Base-by-base conservation (phyloP, 495 filamentous ascomycete species). In the Penicillium cinerascens region DNA sequence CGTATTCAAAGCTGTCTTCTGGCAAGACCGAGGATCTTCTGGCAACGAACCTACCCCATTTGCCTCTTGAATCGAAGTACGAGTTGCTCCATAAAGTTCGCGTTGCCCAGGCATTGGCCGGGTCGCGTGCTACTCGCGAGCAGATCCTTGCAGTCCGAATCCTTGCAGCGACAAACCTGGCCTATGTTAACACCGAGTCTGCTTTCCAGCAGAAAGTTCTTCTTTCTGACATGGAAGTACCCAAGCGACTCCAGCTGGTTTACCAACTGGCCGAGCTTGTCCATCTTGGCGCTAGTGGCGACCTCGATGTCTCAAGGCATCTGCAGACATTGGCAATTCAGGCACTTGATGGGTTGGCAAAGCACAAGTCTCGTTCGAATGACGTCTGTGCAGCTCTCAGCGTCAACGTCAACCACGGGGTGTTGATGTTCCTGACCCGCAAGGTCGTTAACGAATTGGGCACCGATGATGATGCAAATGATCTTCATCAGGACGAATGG, bases 231-330 rank as follows among this genome's bases (percentile, higher is more conserved):
- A 82, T 83, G 47, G 95, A 99, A 65, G 89, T 96, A 65, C 89
- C 93, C 2, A 85, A 92, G 46, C 82, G 89, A 50, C 83, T 92
- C 47, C 95, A 99, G 67, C 74, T 97, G 20, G 83, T 88, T 4
- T 95, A 95, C 63, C 95, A 99, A 59, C 82, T 97, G 26, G 87
- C 87, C 20, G 92, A 97, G 65, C 68, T 99, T 44, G 85, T 97
- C 33, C 92, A 95, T 69, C 78, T 83, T 18, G 75, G 77, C 2
- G 80, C 82, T 10, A 85, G 86, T 61, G 87, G 82, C 44, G 79
- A 86, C 50, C 69, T 76, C 35, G 67, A 75, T 1, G 79, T 92
- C 20, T 89, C 92, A 15, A 74, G 85, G 48, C 78, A 80, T 67
- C 68, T 92, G 13, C 93, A 97, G 63, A 87, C 90, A n/a, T 79